A percentile compares a stretch with the other conserved stretches of the same genome.
These are phyloP conservation scores for Cystobasidium ongulense DNA, from an alignment of 768 basidiomycete species.

Conservation along the genomic window DNA sequence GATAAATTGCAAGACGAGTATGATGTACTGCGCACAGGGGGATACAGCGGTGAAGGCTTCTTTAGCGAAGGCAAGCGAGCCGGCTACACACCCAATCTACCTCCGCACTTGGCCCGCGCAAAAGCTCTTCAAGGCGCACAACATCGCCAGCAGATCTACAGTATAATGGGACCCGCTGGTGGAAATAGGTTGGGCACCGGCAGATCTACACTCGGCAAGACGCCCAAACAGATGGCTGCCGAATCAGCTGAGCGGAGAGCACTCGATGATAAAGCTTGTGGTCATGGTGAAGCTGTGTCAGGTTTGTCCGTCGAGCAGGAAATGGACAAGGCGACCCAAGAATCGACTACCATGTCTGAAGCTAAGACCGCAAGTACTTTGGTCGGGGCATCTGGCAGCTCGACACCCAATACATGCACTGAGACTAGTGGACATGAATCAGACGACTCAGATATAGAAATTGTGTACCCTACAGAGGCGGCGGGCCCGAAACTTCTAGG, in stretches of 20 bases:
- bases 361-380: background rate
- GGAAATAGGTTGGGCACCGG: constrained; percentile 54
- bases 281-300: constrained; percentile 39
- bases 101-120: constrained; percentile 57
- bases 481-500: background rate
- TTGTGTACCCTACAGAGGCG: background rate
- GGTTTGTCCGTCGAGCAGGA: constrained; percentile 35
- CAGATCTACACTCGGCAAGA: constrained; percentile 46
- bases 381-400: too few species aligned
- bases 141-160: constrained; percentile 53
- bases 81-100: constrained; percentile 52
- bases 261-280: constrained; percentile 65
- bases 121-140: constrained; percentile 75
- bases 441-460: constrained; percentile 9
- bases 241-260: constrained; percentile 80
- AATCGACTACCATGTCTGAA: constrained; percentile 11
- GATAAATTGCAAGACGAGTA: constrained; percentile 78
- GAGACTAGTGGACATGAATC: background rate
- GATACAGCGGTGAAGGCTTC: constrained; percentile 89
- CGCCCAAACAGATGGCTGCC: constrained; percentile 65
- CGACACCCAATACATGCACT: too few species aligned
- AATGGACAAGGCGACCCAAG: constrained; percentile 41
- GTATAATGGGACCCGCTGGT: constrained; percentile 53
- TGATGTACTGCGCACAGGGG: constrained; percentile 64
- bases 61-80: constrained; percentile 63